Percentiles rank a stretch among this genome's conserved stretches.
Evolutionary conservation across 306 rosid genomes (phyloP).

Genomic region (Cicer bijugum): DNA sequence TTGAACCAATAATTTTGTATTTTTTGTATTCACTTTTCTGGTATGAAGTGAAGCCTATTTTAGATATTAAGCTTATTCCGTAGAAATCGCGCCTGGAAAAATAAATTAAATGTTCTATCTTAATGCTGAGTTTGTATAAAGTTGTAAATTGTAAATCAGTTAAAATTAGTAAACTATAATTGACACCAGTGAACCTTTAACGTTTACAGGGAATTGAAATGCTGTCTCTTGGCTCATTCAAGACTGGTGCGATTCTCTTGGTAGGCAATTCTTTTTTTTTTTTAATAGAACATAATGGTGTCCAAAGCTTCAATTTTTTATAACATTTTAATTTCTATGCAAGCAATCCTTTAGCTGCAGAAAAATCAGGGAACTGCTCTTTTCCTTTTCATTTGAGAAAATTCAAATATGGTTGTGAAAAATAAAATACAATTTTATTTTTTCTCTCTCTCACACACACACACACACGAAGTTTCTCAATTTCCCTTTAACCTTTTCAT

Average conservation of each 20-base stretch:
- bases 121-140: constrained; percentile 11
- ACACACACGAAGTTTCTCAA: not conserved
- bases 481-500: constrained; percentile 11
- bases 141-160: constrained; percentile 24
- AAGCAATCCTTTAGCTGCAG: constrained; percentile 24
- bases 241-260: constrained; percentile 97
- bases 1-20: constrained; percentile 8
- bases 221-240: constrained; percentile 99
- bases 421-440: not conserved
- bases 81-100: not conserved
- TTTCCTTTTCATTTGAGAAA: constrained; percentile 22
- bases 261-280: constrained; percentile 52
- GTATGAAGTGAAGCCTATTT: constrained; percentile 14
- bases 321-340: not conserved
- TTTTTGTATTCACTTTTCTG: constrained; percentile 1
- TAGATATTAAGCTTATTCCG: constrained; percentile 1
- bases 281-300: not conserved
- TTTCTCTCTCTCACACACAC: too few species aligned
- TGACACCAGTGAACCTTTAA: constrained; percentile 32
- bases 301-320: constrained; percentile 5
- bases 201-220: constrained; percentile 91
- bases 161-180: constrained; percentile 28
- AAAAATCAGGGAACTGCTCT: constrained; percentile 7
- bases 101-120: constrained; percentile 13
- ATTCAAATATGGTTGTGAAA: not conserved